Evolutionary conservation across 2,329 filamentous ascomycete genomes (phyloP).

Genomic region (Phoma sp.): DNA sequence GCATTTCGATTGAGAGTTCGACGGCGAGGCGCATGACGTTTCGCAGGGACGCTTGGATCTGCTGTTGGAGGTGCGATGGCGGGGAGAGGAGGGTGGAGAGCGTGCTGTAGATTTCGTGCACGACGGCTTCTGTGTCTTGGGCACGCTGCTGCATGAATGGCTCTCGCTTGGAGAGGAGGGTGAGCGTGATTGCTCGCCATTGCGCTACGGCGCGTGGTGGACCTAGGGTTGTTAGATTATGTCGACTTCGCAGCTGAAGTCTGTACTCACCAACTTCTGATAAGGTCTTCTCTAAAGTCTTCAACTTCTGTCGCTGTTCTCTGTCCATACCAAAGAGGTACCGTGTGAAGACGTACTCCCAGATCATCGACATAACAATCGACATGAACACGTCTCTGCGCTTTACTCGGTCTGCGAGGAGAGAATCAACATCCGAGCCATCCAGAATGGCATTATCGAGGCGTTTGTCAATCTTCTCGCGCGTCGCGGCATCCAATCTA

Average conservation of each 20-base stretch:
- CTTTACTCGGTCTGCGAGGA: slow-evolving; percentile 85
- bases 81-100: slow-evolving; percentile 86
- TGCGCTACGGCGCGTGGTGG: slow-evolving; percentile 88
- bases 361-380: slow-evolving; percentile 98
- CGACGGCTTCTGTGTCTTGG: slow-evolving; percentile 94
- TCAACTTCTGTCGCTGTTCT: slow-evolving; percentile 96
- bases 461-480: slow-evolving; percentile 88
- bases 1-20: slow-evolving; percentile 93
- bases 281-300: slow-evolving; percentile 90
- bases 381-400: slow-evolving; percentile 97
- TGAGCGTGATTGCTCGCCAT: slow-evolving; percentile 95
- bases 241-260: too few species aligned
- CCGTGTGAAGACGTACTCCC: slow-evolving; percentile 97
- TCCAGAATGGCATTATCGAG: slow-evolving; percentile 95
- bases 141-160: slow-evolving; percentile 84
- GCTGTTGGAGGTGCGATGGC: slow-evolving; percentile 77
- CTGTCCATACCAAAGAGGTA: slow-evolving; percentile 99
- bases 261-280: slow-evolving; percentile 73
- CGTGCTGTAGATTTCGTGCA: slow-evolving; percentile 86
- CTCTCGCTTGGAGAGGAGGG: slow-evolving; percentile 80
- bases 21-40: slow-evolving; percentile 90
- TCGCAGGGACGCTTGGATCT: slow-evolving; percentile 83
- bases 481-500: slow-evolving; percentile 42
- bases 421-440: slow-evolving; percentile 88
- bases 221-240: slow-evolving; percentile 49